Evolutionary conservation across 441 rosid species (phyloP), one percentile per base, ranked within the genome.

Genomic region (Lepidium campestre): DNA sequence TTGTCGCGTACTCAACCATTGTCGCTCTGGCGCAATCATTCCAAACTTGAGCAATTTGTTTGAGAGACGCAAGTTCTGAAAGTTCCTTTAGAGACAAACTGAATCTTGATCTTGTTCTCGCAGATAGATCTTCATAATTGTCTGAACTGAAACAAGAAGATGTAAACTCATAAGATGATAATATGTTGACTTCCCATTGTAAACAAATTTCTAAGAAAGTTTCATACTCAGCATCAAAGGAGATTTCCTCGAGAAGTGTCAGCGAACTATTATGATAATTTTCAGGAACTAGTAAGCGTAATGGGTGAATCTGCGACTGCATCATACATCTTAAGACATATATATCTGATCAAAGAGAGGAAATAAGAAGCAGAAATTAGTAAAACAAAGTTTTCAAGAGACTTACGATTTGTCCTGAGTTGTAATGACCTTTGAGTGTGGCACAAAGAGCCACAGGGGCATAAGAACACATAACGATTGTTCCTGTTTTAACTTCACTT

Each of bases 21-120:
- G 72, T 73, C 6, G 75, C 77, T 6, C 78, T 75, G 9, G 76
- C 80, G 62, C 83, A 54, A 67, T 19, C 67, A 49, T 78, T 76
- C 89, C 89, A 82, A 40, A 42, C 44, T 67, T 53, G 39, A 7
- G 79, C 86, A 41, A 78, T 71, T 39, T 72, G 78, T 52, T 42
- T 23, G 7, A 82, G 45, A 6, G 86, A 75, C 66, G 68, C 23
- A 4, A 81, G 81, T 44, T 66, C 62, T 18, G 77, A 22, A 25
- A 80, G 46, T 18, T 25, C 60, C 18, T 57, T 71, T 17, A 84
- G 57, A 10, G 56, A 54, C 5, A 54, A 12, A 54, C 67, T 23
- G 13, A 82, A 76, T 49, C 60, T 79, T 8, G 47, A 44, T 67
- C 61, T 66, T n/a, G 79, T 45, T 73, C 64, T 69, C 19, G 42